Percentiles rank a stretch among this genome's conserved stretches.
Conservation (phyloP, 1,284 basidiomycete species). For the Mycena citricolor region DNA sequence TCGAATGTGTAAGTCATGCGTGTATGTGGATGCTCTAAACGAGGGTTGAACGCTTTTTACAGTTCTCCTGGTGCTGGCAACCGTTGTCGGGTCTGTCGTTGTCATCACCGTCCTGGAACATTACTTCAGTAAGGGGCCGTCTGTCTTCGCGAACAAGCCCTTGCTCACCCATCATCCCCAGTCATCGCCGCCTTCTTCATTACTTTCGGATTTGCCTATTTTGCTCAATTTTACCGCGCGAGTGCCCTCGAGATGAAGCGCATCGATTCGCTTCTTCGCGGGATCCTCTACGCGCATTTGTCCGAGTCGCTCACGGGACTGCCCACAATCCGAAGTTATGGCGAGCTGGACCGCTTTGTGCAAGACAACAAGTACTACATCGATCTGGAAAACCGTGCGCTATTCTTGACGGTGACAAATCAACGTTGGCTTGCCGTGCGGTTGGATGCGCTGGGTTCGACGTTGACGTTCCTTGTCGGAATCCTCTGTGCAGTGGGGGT, state of each 20-base stretch:
- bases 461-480: constrained; percentile 34
- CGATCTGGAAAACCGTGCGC: constrained; percentile 72
- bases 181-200: constrained; percentile 54
- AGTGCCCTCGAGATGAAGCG: constrained; percentile 74
- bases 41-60: background rate
- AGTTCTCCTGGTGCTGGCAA: constrained; percentile 53
- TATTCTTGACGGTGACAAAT: constrained; percentile 61
- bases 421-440: constrained; percentile 79
- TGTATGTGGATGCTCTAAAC: background rate
- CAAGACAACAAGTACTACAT: constrained; percentile 69
- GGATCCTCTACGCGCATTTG: constrained; percentile 77
- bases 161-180: constrained; percentile 22
- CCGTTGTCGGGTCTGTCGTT: constrained; percentile 57
- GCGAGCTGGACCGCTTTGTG: constrained; percentile 63
- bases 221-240: constrained; percentile 62
- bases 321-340: constrained; percentile 74
- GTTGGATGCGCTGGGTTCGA: constrained; percentile 67
- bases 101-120: constrained; percentile 70
- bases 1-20: constrained; percentile 52
- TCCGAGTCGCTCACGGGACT: constrained; percentile 78
- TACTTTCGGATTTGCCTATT: constrained; percentile 52
- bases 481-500: constrained; percentile 51
- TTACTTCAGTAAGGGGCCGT: constrained; percentile 59
- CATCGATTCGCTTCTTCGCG: constrained; percentile 64
- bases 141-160: background rate